Conservation (phyloP, 2,329 filamentous ascomycete genomes). For the Aureobasidium subglaciale region DNA sequence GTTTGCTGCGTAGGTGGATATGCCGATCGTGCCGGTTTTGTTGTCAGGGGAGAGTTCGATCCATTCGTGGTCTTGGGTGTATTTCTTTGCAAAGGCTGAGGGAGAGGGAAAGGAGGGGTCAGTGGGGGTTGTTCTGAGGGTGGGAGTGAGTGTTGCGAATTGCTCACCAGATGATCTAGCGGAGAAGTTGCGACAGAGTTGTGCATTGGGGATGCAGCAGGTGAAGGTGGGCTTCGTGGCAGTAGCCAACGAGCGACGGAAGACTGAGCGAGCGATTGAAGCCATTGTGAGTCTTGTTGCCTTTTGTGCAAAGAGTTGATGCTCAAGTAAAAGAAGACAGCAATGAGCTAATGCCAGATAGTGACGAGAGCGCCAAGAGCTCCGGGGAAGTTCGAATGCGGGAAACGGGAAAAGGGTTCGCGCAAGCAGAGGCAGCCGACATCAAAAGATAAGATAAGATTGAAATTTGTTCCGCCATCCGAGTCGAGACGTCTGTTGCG, state of each 20-base stretch:
- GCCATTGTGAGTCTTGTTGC: constrained; percentile 16
- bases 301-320: not conserved
- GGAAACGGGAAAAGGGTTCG: not conserved
- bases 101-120: not conserved
- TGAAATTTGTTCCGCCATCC: not conserved
- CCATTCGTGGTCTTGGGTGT: constrained; percentile 98
- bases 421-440: too few relatives aligned
- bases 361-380: not conserved
- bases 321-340: not conserved
- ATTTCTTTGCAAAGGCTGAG: constrained; percentile 68
- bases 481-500: not conserved
- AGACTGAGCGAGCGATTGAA: constrained; percentile 10
- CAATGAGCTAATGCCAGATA: not conserved
- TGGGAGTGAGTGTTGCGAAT: not conserved
- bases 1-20: constrained; percentile 85
- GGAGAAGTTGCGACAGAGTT: constrained; percentile 9
- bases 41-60: constrained; percentile 73
- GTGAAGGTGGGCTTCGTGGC: constrained; percentile 3
- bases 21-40: constrained; percentile 60
- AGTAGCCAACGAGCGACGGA: constrained; percentile 14
- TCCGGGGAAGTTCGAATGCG: not conserved
- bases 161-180: constrained; percentile 12
- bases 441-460: constrained; percentile 13
- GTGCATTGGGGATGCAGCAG: constrained; percentile 1
- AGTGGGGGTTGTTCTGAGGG: not conserved